These are phyloP conservation scores for Stephanodiscus triporus DNA, from an alignment of 108 stramenopile species.

Conservation along the genomic window DNA sequence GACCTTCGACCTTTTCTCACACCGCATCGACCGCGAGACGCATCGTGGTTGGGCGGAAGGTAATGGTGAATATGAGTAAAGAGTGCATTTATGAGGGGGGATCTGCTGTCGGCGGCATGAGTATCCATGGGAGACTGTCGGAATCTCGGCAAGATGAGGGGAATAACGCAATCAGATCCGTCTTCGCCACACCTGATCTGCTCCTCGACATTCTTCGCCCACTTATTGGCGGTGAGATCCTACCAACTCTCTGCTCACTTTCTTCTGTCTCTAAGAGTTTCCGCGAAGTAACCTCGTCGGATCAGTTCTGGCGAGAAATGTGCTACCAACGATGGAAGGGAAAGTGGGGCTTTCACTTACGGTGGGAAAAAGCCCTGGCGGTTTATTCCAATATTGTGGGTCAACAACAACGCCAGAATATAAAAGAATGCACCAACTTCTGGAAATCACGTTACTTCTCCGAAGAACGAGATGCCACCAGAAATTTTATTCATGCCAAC, in stretches of 20 bases:
- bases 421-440: background rate
- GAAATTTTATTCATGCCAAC: slow-evolving; percentile 47
- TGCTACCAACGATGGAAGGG: slow-evolving; percentile 31
- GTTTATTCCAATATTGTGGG: background rate
- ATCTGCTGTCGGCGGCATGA: background rate
- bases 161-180: background rate
- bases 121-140: background rate
- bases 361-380: slow-evolving; percentile 31
- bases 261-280: slow-evolving; percentile 28
- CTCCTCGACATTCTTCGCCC: slow-evolving; percentile 20
- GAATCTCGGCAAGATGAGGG: background rate
- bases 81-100: background rate
- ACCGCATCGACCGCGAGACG: too few relatives aligned
- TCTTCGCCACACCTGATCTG: slow-evolving; percentile 18
- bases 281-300: slow-evolving; percentile 10
- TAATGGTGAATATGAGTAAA: background rate
- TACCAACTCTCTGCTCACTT: slow-evolving; percentile 11
- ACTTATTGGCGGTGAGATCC: slow-evolving; percentile 14
- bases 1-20: background rate
- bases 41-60: too few relatives aligned
- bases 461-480: slow-evolving; percentile 28
- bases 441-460: slow-evolving; percentile 27
- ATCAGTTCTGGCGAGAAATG: slow-evolving; percentile 29
- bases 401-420: background rate
- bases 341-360: slow-evolving; percentile 36